Conservation (phyloP, 345 rosid species). For the Excoecaria agallocha region DNA sequence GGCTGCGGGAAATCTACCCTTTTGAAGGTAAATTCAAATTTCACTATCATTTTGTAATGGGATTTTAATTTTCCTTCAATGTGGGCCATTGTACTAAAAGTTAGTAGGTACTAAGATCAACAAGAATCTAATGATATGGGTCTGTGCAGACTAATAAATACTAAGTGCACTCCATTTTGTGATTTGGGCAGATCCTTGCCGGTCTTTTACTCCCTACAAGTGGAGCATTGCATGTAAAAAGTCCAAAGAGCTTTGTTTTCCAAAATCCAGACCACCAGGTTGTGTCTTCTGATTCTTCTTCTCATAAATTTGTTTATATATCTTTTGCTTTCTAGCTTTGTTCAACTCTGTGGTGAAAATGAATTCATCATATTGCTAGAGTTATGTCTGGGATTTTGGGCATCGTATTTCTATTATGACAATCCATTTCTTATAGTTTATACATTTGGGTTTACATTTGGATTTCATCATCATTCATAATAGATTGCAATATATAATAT, state of each 20-base stretch:
- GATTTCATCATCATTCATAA: background rate
- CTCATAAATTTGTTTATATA: background rate
- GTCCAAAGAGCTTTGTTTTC: slow-evolving; percentile 81
- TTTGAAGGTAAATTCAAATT: slow-evolving; percentile 57
- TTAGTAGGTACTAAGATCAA: too few relatives aligned
- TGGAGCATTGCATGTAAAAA: slow-evolving; percentile 54
- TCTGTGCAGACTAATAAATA: background rate
- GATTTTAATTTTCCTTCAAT: background rate
- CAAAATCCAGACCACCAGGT: slow-evolving; percentile 98
- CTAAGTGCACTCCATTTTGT: slow-evolving; percentile 6
- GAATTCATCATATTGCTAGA: background rate
- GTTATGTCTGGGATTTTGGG: background rate
- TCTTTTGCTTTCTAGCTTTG: background rate
- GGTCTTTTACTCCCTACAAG: slow-evolving; percentile 74
- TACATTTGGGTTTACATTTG: background rate
- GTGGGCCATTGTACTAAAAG: background rate
- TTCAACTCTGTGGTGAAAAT: background rate
- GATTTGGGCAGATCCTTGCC: slow-evolving; percentile 65
- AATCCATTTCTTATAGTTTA: background rate
- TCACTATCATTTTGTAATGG: background rate
- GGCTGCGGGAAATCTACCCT: slow-evolving; percentile 98
- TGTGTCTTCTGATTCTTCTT: slow-evolving; percentile 5
- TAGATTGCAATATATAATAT: background rate
- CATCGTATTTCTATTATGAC: background rate
- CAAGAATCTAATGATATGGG: background rate